These are phyloP conservation scores for Colletotrichum theobromicola DNA, from an alignment of 2,329 filamentous ascomycete genomes.

Conservation along the genomic window DNA sequence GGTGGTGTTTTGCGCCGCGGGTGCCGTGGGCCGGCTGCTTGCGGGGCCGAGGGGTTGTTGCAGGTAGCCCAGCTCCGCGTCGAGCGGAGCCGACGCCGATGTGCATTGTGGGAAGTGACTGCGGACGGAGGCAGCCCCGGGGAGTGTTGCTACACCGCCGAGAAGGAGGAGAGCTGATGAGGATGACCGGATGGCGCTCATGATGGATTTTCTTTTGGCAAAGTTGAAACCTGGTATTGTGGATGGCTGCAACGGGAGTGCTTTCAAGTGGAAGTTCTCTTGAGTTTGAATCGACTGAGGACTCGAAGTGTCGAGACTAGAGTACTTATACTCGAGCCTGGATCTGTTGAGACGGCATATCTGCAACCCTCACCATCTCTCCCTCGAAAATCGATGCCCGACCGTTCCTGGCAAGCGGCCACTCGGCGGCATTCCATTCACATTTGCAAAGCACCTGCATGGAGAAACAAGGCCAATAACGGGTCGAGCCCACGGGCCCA, in stretches of 20 bases:
- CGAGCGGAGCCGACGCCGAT: neutral
- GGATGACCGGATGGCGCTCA: constrained; percentile 15
- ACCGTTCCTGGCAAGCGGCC: constrained; percentile 9
- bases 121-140: constrained; percentile 24
- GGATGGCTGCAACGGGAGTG: neutral
- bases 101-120: constrained; percentile 11
- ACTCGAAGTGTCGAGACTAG: neutral
- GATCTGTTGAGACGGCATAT: constrained; percentile 11
- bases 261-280: neutral
- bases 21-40: neutral
- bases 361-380: neutral
- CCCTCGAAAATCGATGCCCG: neutral
- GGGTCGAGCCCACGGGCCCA: neutral
- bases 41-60: constrained; percentile 15
- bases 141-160: constrained; percentile 25
- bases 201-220: neutral
- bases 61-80: constrained; percentile 18
- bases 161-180: constrained; percentile 25
- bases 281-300: neutral
- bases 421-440: constrained; percentile 4
- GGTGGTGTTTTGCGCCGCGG: neutral
- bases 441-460: neutral
- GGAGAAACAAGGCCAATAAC: constrained; percentile 14
- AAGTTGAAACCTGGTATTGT: neutral
- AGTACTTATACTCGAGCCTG: neutral